A percentile compares a stretch with the other conserved stretches of the same genome.
phyloP scores from a whole-genome alignment of 768 basidiomycete genomes.

The Asterophora lycoperdoides region DNA sequence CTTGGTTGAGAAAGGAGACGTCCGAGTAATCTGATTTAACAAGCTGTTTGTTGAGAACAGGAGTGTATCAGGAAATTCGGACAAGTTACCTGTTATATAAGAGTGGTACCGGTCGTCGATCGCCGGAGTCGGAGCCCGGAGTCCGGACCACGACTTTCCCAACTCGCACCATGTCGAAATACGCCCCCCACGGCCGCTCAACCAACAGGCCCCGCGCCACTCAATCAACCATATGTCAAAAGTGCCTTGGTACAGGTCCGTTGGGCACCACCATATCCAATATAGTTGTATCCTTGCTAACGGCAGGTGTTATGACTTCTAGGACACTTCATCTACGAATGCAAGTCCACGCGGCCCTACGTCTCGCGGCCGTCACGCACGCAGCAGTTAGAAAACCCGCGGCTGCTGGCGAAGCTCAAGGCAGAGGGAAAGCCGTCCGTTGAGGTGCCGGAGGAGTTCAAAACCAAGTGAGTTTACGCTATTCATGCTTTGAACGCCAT shows the following conservation, averaged over 20 bases:
- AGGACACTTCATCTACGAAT: conserved; percentile 93
- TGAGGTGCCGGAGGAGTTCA: conserved; percentile 90
- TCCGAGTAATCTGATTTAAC: too few relatives aligned
- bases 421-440: conserved; percentile 71
- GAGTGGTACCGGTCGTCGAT: too few relatives aligned
- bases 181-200: conserved; percentile 65
- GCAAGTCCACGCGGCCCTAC: conserved; percentile 78
- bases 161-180: conserved; percentile 70
- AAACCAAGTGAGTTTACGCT: conserved; percentile 53
- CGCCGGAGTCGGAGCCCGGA: too few relatives aligned
- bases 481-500: background rate
- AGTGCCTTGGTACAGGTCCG: conserved; percentile 68
- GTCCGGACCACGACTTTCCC: too few relatives aligned
- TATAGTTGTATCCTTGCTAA: background rate
- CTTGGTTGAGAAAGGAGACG: too few relatives aligned
- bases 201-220: conserved; percentile 61
- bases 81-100: too few relatives aligned
- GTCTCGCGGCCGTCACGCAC: conserved; percentile 87
- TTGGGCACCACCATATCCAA: background rate
- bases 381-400: conserved; percentile 79
- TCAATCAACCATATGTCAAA: conserved; percentile 73
- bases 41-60: too few relatives aligned
- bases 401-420: conserved; percentile 59
- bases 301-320: background rate
- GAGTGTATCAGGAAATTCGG: too few relatives aligned